Base-by-base conservation (phyloP, 768 basidiomycete genomes). In the Lactarius trivialis region DNA sequence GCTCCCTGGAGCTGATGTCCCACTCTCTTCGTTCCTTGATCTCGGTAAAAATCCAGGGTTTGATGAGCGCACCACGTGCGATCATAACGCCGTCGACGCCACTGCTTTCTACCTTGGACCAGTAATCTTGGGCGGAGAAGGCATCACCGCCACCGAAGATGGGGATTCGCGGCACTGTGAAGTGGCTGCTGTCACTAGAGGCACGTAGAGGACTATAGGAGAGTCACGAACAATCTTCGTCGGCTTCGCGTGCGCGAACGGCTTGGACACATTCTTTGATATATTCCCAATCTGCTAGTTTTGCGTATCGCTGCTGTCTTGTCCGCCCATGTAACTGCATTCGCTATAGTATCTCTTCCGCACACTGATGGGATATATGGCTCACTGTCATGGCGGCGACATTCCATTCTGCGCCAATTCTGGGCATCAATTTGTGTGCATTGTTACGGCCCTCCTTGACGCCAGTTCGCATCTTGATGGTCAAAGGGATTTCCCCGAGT, bases 91-190 rank as follows among this genome's bases (percentile, higher is more conserved):
- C 94, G 70, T 98, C 95, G 0, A 97, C 93, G 5, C 92, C 92
- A 30, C 82, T 85, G n/a, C 76, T 72, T 49, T 92, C 85, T 33
- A 94, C 81, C 50, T 83, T 83, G 17, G 82, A 74, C 83, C 89
- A 90, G 72, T 95, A 95, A 61, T 83, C 87, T 61, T 88, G 78
- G 6, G 90, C 84, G 3, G 93, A 95, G 77, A 90, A 99, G 66
- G 89, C 91, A 71, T 99, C 97, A 0, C 97, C 97, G 30, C 93
- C 93, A 8, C 97, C 97, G 66, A 98, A 96, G 50, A 99, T 94
- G 0, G 95, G 95, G n/a, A 98, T 79, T 0, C 89, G 82, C 0
- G 86, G 79, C 15, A 95, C 89, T 91, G 24, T 65, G 28, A n/a
- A 4, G n/a, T 36, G 34, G 51, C n/a, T 7, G 54, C 28, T 45